phyloP scores from a whole-genome alignment of 371 early-diverging fungal species.

The Mucor irregularis region DNA sequence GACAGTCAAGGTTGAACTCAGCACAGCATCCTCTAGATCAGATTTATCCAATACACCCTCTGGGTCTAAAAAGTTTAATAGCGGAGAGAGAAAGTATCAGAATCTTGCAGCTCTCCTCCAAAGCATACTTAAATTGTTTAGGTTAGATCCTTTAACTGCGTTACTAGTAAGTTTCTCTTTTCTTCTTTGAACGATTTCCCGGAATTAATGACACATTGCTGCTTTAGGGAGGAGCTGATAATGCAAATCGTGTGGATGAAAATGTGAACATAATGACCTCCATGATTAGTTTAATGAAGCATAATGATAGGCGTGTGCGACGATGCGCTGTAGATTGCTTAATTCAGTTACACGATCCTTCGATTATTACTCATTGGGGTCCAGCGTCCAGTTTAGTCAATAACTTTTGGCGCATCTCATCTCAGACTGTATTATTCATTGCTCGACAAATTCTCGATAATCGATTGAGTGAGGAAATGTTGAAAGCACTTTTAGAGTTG shows the following conservation, averaged over 20 bases:
- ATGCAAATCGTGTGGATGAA: conserved; percentile 46
- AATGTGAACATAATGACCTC: conserved; percentile 57
- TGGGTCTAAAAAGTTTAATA: conserved; percentile 6
- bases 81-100: not conserved
- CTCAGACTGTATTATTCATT: conserved; percentile 42
- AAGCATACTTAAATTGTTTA: conserved; percentile 27
- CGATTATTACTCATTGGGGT: conserved; percentile 59
- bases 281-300: conserved; percentile 57
- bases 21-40: not conserved
- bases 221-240: conserved; percentile 13
- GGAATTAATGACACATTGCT: not conserved
- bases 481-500: conserved; percentile 57
- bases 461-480: conserved; percentile 48
- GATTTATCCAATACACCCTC: conserved; percentile 19
- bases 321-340: conserved; percentile 65
- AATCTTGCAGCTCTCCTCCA: conserved; percentile 15
- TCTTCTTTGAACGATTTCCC: not conserved
- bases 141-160: conserved; percentile 26
- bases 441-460: conserved; percentile 50
- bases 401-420: conserved; percentile 65
- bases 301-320: conserved; percentile 58
- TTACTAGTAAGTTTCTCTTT: conserved; percentile 14
- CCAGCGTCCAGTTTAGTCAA: conserved; percentile 47
- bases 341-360: conserved; percentile 54
- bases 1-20: conserved; percentile 22